Evolutionary conservation across 169 alveolate genomes (phyloP).

Genomic region (Plasmodium relictum): DNA sequence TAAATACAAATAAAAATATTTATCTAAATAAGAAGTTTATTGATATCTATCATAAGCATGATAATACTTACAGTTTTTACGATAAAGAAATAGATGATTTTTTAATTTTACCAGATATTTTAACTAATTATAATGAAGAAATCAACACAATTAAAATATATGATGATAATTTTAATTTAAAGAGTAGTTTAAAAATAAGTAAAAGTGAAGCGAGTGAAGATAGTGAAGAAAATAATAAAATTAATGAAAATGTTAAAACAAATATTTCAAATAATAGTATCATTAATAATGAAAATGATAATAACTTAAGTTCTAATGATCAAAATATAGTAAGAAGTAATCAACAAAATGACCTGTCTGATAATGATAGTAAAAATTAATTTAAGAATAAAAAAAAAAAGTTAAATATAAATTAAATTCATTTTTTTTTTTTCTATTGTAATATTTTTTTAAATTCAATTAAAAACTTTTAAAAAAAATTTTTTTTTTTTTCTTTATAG

Average conservation of each 20-base stretch:
- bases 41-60: constrained; percentile 66
- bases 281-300: background rate
- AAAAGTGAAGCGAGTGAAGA: background rate
- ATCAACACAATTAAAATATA: background rate
- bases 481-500: no score
- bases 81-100: constrained; percentile 68
- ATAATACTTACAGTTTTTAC: constrained; percentile 27
- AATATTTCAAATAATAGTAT: background rate
- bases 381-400: background rate
- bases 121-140: background rate
- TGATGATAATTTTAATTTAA: background rate
- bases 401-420: background rate
- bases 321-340: no score
- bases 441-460: background rate
- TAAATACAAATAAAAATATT: constrained; percentile 14
- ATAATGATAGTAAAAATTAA: background rate
- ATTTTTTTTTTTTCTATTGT: background rate
- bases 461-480: no score
- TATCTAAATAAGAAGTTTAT: constrained; percentile 33
- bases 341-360: background rate
- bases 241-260: constrained; percentile 1
- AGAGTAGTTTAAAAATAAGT: background rate
- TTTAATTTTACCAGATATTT: constrained; percentile 21
- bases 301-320: no score
- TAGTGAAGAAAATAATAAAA: background rate